Evolutionary conservation across 768 basidiomycete genomes (phyloP).

Genomic region (Gloeopeniophorella convolvens): DNA sequence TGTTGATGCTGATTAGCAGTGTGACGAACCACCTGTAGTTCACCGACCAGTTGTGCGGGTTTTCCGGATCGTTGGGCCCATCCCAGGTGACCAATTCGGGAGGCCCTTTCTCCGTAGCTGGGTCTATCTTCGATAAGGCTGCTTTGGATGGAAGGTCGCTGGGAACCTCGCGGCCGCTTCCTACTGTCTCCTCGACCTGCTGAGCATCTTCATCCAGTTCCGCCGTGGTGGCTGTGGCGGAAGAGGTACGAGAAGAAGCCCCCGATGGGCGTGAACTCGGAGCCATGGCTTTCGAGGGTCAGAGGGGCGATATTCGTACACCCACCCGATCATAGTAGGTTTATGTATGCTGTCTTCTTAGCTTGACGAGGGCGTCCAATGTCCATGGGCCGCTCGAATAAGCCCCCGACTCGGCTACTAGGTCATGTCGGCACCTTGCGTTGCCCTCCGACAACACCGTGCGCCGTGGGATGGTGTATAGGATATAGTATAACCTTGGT

Average conservation of each 20-base stretch:
- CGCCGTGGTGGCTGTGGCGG: too few species aligned
- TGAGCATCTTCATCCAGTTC: background rate
- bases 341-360: too few species aligned
- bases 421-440: too few species aligned
- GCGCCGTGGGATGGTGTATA: too few species aligned
- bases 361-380: too few species aligned
- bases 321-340: too few species aligned
- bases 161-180: background rate
- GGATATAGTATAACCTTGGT: too few species aligned
- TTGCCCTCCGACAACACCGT: too few species aligned
- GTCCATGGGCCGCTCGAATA: too few species aligned
- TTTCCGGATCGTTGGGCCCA: slow-evolving; percentile 4
- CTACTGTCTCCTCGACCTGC: background rate
- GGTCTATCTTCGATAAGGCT: too few species aligned
- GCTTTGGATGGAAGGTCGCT: background rate
- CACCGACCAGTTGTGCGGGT: slow-evolving; percentile 15
- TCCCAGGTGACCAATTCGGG: slow-evolving; percentile 11
- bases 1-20: background rate
- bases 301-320: background rate
- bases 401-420: too few species aligned
- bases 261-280: background rate
- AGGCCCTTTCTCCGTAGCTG: background rate
- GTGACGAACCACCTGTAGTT: slow-evolving; percentile 10
- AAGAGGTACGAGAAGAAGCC: background rate
- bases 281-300: background rate